Evolutionary conservation across 768 basidiomycete species (phyloP).

Genomic region (Leccinum variicolor): DNA sequence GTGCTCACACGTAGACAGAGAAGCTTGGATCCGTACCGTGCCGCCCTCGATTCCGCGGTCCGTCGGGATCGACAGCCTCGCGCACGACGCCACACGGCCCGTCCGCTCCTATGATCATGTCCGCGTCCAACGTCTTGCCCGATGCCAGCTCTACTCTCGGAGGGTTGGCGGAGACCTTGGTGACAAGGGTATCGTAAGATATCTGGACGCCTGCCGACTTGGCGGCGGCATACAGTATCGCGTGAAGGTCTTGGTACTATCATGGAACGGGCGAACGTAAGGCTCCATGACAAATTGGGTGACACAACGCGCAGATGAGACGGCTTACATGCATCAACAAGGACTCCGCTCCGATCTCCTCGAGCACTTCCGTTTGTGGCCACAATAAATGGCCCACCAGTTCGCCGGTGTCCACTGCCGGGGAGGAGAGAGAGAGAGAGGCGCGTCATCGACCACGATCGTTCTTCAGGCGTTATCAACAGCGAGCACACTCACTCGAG

Average conservation of each 20-base stretch:
- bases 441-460: not conserved
- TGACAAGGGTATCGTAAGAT: constrained; percentile 38
- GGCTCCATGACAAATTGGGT: not conserved
- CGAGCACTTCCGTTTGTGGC: constrained; percentile 39
- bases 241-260: constrained; percentile 52
- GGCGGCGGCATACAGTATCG: constrained; percentile 44
- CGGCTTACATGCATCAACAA: constrained; percentile 44
- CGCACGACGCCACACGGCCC: constrained; percentile 44
- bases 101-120: constrained; percentile 58
- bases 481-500: constrained; percentile 10
- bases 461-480: not conserved
- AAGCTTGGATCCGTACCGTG: constrained; percentile 22
- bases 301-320: not conserved
- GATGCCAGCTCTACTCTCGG: constrained; percentile 33
- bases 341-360: constrained; percentile 46
- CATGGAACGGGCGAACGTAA: not conserved
- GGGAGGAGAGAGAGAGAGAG: too few relatives aligned
- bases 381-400: constrained; percentile 42
- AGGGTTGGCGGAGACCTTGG: constrained; percentile 26
- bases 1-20: constrained; percentile 41
- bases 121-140: constrained; percentile 43
- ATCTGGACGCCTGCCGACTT: constrained; percentile 45
- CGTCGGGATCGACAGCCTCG: constrained; percentile 24
- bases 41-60: constrained; percentile 19
- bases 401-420: constrained; percentile 39